Percentiles rank a stretch among this genome's conserved stretches.
phyloP scores from a whole-genome alignment of 768 basidiomycete species.

The Gelatoporia subvermispora region DNA sequence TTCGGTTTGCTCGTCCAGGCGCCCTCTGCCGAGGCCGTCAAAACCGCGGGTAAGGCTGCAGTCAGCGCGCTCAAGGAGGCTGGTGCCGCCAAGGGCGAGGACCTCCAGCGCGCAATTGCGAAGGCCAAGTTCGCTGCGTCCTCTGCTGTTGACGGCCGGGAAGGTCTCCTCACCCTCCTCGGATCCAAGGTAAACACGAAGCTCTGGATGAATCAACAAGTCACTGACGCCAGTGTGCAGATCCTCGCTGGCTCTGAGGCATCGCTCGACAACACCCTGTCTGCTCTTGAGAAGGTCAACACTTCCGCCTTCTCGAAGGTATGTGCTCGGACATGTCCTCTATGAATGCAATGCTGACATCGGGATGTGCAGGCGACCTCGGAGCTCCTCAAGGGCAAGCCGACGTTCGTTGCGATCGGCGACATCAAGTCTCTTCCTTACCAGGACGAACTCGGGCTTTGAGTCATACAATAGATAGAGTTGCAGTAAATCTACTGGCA shows the following conservation, averaged over 20 bases:
- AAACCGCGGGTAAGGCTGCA: conserved; percentile 63
- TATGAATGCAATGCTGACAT: neutral
- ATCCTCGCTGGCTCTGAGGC: conserved; percentile 55
- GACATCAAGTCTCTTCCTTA: conserved; percentile 73
- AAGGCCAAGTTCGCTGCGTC: conserved; percentile 89
- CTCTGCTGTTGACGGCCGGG: conserved; percentile 58
- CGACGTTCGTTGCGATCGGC: conserved; percentile 86
- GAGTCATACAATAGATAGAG: conserved; percentile 19
- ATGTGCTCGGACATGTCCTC: conserved; percentile 8
- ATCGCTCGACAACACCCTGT: conserved; percentile 57
- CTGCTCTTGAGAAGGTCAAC: conserved; percentile 67
- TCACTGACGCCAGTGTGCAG: conserved; percentile 29
- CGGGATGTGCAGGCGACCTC: conserved; percentile 48
- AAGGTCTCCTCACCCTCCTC: conserved; percentile 56
- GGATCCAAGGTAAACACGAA: conserved; percentile 54
- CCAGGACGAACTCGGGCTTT: conserved; percentile 80
- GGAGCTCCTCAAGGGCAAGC: conserved; percentile 65
- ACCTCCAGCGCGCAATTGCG: conserved; percentile 74
- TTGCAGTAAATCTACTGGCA: conserved; percentile 5
- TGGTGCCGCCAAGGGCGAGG: conserved; percentile 46
- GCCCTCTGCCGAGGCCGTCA: conserved; percentile 54
- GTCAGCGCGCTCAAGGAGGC: conserved; percentile 59
- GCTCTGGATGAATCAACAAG: neutral
- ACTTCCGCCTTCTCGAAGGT: conserved; percentile 70
- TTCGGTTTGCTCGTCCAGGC: conserved; percentile 82